Percentiles rank a stretch among this genome's conserved stretches.
Evolutionary conservation across 2,329 filamentous ascomycete species (phyloP).

Genomic region (Diaporthe sp.): DNA sequence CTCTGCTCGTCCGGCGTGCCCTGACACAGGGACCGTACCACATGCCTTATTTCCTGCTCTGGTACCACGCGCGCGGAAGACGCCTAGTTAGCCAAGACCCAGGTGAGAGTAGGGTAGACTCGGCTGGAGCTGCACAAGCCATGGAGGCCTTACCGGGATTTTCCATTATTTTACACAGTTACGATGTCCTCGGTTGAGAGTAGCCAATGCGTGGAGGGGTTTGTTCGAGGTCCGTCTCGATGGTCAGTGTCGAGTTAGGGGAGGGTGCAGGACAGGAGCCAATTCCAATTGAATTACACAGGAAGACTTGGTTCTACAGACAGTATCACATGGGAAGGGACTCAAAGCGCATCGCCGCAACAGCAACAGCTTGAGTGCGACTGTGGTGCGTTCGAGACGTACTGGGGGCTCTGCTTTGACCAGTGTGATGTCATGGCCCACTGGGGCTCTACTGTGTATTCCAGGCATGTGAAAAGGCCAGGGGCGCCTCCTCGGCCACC

Average conservation of each 20-base stretch:
- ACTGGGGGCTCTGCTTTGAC: slow-evolving; percentile 9
- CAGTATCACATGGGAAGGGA: slow-evolving; percentile 6
- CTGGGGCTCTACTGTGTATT: background rate
- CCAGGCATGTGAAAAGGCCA: slow-evolving; percentile 32
- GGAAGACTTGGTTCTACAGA: too few species aligned
- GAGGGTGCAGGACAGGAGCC: background rate
- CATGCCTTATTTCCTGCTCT: slow-evolving; percentile 71
- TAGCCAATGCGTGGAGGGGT: background rate
- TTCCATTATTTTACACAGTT: slow-evolving; percentile 52
- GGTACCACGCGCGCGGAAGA: background rate
- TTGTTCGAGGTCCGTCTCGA: background rate
- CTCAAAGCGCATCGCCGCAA: slow-evolving; percentile 17
- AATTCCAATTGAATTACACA: background rate
- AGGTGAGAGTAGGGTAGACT: background rate
- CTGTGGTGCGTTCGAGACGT: background rate
- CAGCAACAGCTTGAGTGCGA: background rate
- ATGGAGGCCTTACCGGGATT: slow-evolving; percentile 55
- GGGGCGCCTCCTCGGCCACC: background rate
- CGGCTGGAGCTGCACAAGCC: background rate
- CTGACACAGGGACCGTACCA: slow-evolving; percentile 79
- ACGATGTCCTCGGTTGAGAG: background rate
- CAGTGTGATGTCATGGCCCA: slow-evolving; percentile 35
- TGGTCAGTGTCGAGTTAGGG: background rate
- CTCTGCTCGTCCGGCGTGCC: slow-evolving; percentile 76
- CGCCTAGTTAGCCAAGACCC: slow-evolving; percentile 38